Percentiles rank a stretch among this genome's conserved stretches.
These are phyloP conservation scores for Tubosaeta sp. DNA, from an alignment of 768 basidiomycete genomes.

Conservation along the genomic window DNA sequence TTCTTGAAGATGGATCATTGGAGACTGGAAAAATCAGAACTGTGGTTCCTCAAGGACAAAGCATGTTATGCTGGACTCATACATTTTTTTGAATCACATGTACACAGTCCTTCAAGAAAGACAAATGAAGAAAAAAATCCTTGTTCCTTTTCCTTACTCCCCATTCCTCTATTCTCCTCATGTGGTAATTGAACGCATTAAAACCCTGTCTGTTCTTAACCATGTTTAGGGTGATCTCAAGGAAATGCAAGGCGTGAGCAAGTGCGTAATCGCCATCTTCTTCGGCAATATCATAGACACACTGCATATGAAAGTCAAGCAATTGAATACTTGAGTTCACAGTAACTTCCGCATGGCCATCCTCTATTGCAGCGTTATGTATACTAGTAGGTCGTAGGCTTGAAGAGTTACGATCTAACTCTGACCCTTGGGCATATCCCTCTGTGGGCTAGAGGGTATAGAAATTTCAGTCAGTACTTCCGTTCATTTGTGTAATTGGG, in stretches of 20 bases:
- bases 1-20: too few species aligned
- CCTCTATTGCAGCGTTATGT: neutral
- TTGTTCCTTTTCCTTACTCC: neutral
- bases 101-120: neutral
- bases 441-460: neutral
- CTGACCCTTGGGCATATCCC: neutral
- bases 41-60: too few species aligned
- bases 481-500: neutral
- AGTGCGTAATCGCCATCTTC: neutral
- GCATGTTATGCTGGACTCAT: too few species aligned
- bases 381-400: too few species aligned
- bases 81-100: neutral
- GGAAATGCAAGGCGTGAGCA: neutral
- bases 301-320: neutral
- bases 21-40: too few species aligned
- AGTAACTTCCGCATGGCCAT: neutral
- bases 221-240: neutral
- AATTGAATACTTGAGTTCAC: neutral
- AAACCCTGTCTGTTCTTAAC: neutral
- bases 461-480: neutral
- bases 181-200: neutral
- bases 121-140: conserved; percentile 1
- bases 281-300: neutral
- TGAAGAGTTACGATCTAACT: neutral
- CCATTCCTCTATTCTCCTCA: neutral